Evolutionary conservation across 2,329 filamentous ascomycete species (phyloP), one percentile per base, ranked within the genome.

Genomic region (Pochonia chlamydosporia): DNA sequence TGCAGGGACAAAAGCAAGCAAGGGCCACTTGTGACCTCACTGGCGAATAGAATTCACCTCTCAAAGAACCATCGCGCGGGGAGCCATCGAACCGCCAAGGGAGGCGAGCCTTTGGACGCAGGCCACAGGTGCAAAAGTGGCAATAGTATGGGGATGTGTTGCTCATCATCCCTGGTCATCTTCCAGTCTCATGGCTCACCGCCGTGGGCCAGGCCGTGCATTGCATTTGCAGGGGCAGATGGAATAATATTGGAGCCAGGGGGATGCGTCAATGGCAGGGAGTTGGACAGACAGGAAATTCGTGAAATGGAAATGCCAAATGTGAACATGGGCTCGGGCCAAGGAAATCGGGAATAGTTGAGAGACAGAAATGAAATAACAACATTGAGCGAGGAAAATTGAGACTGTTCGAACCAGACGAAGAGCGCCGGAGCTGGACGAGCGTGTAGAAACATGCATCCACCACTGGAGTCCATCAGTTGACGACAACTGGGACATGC

Each of bases 1-100:
- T 47, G 42, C 47, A 47, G 28, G 47, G 33, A 44, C 40, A 44
- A 40, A 47, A 43, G 45, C 45, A 49, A 47, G 23, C 24, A 45
- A 35, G 35, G 35, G 24, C 33, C 25, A 16, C 43, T 21, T 21
- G 20, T 30, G 18, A 25, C 30, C 9, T 8, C 10, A 21, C 20
- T 11, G 24, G 31, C 42, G 14, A 44, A 44, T 36, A 23, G 35
- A 35, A 30, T 33, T 28, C 26, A 28, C 7, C 26, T 13, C 26
- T 13, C 26, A 28, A 28, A 28, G 28, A 20, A 33, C 40, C 18
- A 14, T 18, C 28, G 21, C n/a, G 21, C 44, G 23, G 11, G 14
- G 24, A 16, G 11, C 13, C 13, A 41, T 6, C n/a, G n/a, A n/a
- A n/a, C n/a, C n/a, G n/a, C n/a, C n/a, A n/a, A n/a, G n/a, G n/a